Base-by-base conservation (phyloP, 2,329 filamentous ascomycete species). In the Biscogniauxia marginata region DNA sequence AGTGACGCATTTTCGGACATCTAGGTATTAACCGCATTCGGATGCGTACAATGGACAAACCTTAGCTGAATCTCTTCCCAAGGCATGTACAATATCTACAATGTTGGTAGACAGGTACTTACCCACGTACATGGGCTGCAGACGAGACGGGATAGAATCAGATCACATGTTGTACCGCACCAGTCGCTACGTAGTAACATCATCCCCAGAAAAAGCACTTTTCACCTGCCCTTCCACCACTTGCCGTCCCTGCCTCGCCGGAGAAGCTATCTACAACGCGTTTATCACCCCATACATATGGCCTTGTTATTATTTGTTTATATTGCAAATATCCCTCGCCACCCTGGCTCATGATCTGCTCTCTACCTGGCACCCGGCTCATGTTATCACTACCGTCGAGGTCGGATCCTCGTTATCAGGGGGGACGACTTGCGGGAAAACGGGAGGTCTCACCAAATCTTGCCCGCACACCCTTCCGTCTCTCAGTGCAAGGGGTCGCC, bases 401-500 rank as follows among this genome's bases (percentile, higher is more conserved):
- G 7, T 51, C 39, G 19, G 46, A 22, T 46, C 44, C 6, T 46
- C 49, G 51, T 57, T 34, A 47, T 49, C 53, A 53, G 22, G 47
- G 21, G 49, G 24, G 47, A 21, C 53, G 50, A 50, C 30, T 48
- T 57, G 48, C 55, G 54, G 52, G 50, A 60, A 54, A 25, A 50
- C 55, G 50, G 47, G 43, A 58, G 57, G 50, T 48, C 57, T 60
- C 55, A 45, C 55, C 39, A 47, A 50, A 50, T 54, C 30, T 49
- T 48, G 52, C 48, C 53, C 47, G 54, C 52, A 46, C 20, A 20
- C 20, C 44, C 44, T 46, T 22, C 18, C 44, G 13, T 8, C 39
- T 55, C 43, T 34, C 34, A 49, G 52, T 47, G 55, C 46, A 57
- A 59, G 58, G 50, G 50, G 22, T 58, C 50, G 51, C 61, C 62